Percentiles rank a stretch among this genome's conserved stretches.
Conservation (phyloP, 805 yeast species). For the Candida endomychidarum region DNA sequence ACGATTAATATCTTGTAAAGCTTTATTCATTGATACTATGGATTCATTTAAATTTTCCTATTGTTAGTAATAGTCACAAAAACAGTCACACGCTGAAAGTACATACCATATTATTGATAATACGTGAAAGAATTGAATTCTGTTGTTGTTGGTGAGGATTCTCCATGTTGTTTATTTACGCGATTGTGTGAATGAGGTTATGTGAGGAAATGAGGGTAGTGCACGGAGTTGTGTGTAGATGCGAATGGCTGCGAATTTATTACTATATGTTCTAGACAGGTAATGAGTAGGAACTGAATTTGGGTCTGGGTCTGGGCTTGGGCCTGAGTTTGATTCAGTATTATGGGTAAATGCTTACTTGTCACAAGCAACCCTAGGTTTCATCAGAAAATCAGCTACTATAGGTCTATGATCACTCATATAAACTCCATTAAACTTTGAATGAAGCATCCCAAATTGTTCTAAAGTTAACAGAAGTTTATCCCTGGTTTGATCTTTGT, state of each 20-base stretch:
- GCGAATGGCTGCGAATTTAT: too few relatives aligned
- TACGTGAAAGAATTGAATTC: slow-evolving; percentile 69
- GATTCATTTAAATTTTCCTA: slow-evolving; percentile 74
- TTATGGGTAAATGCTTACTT: too few relatives aligned
- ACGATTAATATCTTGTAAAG: slow-evolving; percentile 59
- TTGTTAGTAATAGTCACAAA: slow-evolving; percentile 5
- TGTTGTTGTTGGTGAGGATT: slow-evolving; percentile 86
- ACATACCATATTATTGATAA: slow-evolving; percentile 74
- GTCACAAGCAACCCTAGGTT: neutral
- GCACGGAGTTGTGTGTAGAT: too few relatives aligned
- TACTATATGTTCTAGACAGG: too few relatives aligned
- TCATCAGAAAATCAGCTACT: slow-evolving; percentile 26
- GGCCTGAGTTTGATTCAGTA: too few relatives aligned
- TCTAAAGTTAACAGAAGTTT: slow-evolving; percentile 19
- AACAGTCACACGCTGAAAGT: neutral
- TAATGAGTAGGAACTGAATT: too few relatives aligned
- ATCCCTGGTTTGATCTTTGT: slow-evolving; percentile 10
- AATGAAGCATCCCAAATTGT: slow-evolving; percentile 33
- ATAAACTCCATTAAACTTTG: slow-evolving; percentile 31
- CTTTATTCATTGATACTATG: slow-evolving; percentile 59
- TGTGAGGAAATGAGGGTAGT: too few relatives aligned
- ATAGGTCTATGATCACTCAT: slow-evolving; percentile 40
- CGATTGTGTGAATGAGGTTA: too few relatives aligned
- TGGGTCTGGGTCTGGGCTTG: too few relatives aligned
- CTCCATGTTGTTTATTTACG: slow-evolving; percentile 50